Base-by-base conservation (phyloP, 2,329 filamentous ascomycete genomes). In the Trichoderma aggressivum region DNA sequence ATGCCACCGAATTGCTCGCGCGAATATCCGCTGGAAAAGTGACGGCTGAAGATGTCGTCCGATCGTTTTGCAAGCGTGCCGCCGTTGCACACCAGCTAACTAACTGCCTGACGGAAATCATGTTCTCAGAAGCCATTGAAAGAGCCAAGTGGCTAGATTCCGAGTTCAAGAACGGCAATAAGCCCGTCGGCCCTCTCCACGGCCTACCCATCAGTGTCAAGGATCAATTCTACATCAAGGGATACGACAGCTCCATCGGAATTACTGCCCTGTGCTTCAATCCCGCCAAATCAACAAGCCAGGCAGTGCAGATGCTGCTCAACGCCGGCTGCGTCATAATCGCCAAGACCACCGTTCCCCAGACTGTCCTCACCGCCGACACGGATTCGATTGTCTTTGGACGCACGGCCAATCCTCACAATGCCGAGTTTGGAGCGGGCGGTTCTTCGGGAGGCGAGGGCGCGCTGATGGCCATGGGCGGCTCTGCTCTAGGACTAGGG, bases 401-500 rank as follows among this genome's bases (percentile, higher is more conserved):
- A 1, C 84, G 87, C 18, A 65, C 62, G 2, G 21, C 55, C 1
- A 65, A 65, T 39, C 62, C 47, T 3, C 3, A 65, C 6, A 34
- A 55, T 7, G 62, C 47, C 21, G 47, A 65, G 21, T 39, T 55
- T 36, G 21, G 43, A n/a, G 30, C 62, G 7, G 62, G 30, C 0
- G 47, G 47, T 14, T 65, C 47, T 14, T 65, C 62, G 3, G 58
- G 91, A 11, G 91, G 91, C 1, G 82, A 84, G 66, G 79, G 77
- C 1, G 82, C 83, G 1, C 73, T 84, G 1, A 55, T 84, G 2
- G 82, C 80, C 2, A 76, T 84, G 50, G 77, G 82, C 3, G 83
- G 83, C 24, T 82, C 81, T 28, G 72, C 81, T 2, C 39, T 85
- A 4, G 80, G 89, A 10, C 80, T 90, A 1, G 88, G 88, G 1